A percentile compares a stretch with the other conserved stretches of the same genome.
Conservation (phyloP, 139 green algal species). For the Raphidocelis subcapitata region DNA sequence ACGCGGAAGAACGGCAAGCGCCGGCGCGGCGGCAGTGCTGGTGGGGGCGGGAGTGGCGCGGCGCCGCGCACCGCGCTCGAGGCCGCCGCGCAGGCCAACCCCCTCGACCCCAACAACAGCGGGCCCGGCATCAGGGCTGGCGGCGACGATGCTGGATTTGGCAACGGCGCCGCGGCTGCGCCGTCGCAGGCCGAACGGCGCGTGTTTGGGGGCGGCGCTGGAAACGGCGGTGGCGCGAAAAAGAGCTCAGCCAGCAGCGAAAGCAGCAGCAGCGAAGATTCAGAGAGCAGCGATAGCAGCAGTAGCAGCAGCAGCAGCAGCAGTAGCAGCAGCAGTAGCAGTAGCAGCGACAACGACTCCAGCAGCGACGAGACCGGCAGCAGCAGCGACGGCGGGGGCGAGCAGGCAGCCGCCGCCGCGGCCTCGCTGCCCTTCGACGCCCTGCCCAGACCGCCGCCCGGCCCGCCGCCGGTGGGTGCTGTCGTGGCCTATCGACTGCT, state of each 20-base stretch:
- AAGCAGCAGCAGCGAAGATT: neutral
- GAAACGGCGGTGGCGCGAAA: neutral
- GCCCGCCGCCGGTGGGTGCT: neutral
- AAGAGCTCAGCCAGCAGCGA: neutral
- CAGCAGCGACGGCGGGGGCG: neutral
- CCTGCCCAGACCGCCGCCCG: neutral
- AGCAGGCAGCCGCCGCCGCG: neutral
- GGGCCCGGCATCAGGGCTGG: neutral
- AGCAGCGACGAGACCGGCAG: conserved; percentile 7
- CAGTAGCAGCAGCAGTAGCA: neutral
- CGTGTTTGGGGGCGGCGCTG: neutral
- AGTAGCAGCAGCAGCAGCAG: conserved; percentile 6
- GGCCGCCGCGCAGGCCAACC: conserved; percentile 16
- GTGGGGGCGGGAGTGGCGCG: too few species aligned
- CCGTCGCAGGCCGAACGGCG: conserved; percentile 1
- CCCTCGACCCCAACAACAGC: conserved; percentile 11
- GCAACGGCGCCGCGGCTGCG: neutral
- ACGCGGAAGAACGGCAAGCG: neutral
- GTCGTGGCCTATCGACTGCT: conserved; percentile 23
- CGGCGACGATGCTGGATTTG: neutral
- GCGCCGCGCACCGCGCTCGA: neutral
- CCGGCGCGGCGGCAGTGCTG: too few species aligned
- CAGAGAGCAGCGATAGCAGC: neutral
- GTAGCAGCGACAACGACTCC: neutral
- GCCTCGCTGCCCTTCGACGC: neutral